These are phyloP conservation scores for Excoecaria cochinchinensis DNA, from an alignment of 345 rosid species.

Conservation along the genomic window DNA sequence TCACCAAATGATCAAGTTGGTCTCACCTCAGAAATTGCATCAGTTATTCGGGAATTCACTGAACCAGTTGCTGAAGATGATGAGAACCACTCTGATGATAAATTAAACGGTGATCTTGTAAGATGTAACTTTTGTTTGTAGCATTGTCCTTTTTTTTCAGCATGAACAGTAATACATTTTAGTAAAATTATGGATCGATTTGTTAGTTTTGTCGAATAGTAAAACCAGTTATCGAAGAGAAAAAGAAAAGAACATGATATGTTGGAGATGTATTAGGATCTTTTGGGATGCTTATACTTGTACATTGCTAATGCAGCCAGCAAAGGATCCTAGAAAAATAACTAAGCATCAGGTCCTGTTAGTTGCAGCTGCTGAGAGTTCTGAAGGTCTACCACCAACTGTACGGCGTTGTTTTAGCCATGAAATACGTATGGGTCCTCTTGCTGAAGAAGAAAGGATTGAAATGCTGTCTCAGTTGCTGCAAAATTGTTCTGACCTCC, in stretches of 20 bases:
- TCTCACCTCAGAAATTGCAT: conserved; percentile 72
- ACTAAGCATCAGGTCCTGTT: conserved; percentile 59
- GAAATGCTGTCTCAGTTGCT: conserved; percentile 71
- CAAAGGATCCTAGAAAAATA: conserved; percentile 36
- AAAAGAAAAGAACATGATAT: neutral
- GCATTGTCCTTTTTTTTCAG: neutral
- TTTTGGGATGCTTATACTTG: conserved; percentile 13
- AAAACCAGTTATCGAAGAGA: neutral
- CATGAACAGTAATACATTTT: neutral
- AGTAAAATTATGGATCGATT: neutral
- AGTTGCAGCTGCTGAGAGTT: conserved; percentile 78
- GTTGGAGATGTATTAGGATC: conserved; percentile 2
- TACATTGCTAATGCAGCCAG: conserved; percentile 35
- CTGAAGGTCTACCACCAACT: conserved; percentile 82
- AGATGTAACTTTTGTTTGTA: conserved; percentile 25
- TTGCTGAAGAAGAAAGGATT: conserved; percentile 79
- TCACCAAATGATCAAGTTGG: conserved; percentile 76
- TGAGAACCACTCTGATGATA: conserved; percentile 44
- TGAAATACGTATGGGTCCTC: conserved; percentile 72
- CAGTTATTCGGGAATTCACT: conserved; percentile 77
- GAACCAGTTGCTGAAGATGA: conserved; percentile 59
- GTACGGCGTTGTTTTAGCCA: conserved; percentile 97
- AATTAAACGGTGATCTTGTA: conserved; percentile 48
- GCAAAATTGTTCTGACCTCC: conserved; percentile 63
- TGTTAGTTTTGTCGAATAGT: neutral